Evolutionary conservation across 1,284 basidiomycete species (phyloP).

Genomic region (Fistulinella staudtii): DNA sequence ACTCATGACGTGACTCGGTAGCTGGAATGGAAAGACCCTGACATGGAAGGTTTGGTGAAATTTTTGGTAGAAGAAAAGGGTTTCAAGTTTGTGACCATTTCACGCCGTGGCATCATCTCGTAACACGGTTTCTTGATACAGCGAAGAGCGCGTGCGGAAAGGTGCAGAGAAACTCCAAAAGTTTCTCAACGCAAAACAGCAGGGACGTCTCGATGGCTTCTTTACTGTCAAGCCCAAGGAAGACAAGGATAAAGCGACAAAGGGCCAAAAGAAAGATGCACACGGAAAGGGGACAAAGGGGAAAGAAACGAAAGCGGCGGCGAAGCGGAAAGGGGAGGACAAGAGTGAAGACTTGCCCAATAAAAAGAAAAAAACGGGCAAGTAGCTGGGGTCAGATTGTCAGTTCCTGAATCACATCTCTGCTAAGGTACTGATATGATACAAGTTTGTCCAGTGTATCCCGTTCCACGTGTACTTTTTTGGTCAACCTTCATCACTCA

Average conservation of each 20-base stretch:
- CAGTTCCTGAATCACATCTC: not conserved
- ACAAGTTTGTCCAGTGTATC: constrained; percentile 8
- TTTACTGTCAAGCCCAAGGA: constrained; percentile 71
- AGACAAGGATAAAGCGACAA: constrained; percentile 37
- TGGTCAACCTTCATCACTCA: not conserved
- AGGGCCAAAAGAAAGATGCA: constrained; percentile 29
- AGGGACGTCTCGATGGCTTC: constrained; percentile 94
- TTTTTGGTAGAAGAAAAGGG: constrained; percentile 96
- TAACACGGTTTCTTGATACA: constrained; percentile 32
- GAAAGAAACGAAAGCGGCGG: constrained; percentile 38
- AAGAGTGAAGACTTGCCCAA: constrained; percentile 24
- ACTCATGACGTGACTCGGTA: constrained; percentile 32
- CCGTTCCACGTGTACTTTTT: constrained; percentile 19
- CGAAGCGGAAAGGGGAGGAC: constrained; percentile 60
- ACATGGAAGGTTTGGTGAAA: constrained; percentile 90
- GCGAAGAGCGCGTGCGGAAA: constrained; percentile 94
- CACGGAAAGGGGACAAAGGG: constrained; percentile 33
- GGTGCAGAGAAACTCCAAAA: constrained; percentile 92
- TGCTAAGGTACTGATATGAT: not conserved
- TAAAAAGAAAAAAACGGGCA: constrained; percentile 34
- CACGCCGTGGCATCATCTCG: not conserved
- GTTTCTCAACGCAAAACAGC: constrained; percentile 88
- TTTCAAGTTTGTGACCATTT: constrained; percentile 68
- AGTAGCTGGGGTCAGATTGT: constrained; percentile 20
- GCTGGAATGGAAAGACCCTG: constrained; percentile 94